Evolutionary conservation across 352 stramenopile genomes (phyloP), one percentile per base, ranked within the genome.

Genomic region (Pythium dissotocum): DNA sequence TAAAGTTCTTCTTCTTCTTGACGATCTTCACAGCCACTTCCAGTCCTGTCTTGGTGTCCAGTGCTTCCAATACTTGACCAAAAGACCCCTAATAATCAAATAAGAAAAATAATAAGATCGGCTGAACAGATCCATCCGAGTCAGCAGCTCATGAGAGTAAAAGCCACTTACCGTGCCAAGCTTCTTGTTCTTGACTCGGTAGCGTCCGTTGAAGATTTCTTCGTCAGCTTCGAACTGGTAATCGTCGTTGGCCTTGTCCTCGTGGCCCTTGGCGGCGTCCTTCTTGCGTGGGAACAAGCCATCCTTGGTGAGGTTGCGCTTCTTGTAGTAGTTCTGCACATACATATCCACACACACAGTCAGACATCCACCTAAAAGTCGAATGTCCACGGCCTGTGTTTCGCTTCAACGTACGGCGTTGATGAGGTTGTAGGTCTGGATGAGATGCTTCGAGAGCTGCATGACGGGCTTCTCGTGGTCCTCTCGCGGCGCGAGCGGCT

Each of bases 1-100:
- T 91, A 72, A 99, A 99, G 53, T 97, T 91, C 70, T 97, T 97
- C 68, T 98, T 98, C 73, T 95, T 99, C 83, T 99, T 99, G 59
- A 99, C 98, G 65, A 99, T 98, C 81, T 99, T 99, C 72, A 99
- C 98, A 9, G 97, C 97, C n/a, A 99, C 96, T n/a, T 97, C 74
- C 48, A 83, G 64, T 4, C 91, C 77, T 1, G 85, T 97, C 63
- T 87, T 59, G 9, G 83, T 79, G 67, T 97, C 89, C 6, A 84
- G n/a, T 9, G 80, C 87, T 65, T 94, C 82, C 44, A 94, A 77
- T 9, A 97, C 89, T 66, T 93, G 82, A 24, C 89, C 89, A 64
- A 96, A 97, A 6, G 89, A 91, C 14, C 89, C 89, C 87, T 93
- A 52, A 16, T 38, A 10, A 46, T 10, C 59, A 16, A 51, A 28